Evolutionary conservation across 139 green algal species (phyloP), one percentile per base, ranked within the genome.

Genomic region (Asterochloris erici): DNA sequence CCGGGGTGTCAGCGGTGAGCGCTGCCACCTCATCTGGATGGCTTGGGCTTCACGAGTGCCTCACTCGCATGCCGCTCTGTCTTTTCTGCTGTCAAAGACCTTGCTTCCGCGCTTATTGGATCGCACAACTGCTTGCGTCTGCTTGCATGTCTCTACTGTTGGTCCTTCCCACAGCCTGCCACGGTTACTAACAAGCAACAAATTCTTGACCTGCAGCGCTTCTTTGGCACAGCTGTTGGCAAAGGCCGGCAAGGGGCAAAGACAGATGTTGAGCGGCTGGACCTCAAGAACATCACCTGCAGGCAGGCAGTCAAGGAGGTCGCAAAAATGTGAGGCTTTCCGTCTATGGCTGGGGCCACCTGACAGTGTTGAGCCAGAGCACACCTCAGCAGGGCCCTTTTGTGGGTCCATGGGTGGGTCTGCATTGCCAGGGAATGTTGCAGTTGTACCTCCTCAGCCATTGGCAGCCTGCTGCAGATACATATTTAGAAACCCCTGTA

Each of bases 261-360:
- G 88, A 99, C 96, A 78, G 96, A 99, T 90, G 96, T 99, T 76
- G 97, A 99, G 88, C 95, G 96, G 89, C 91, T 99, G 27, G 97
- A 98, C 84, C 92, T 99, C n/a, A 81, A 70, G 16, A 91, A 98
- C 82, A 91, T 99, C 87, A 97, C 81, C 9, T 97, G 93, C 84
- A 86, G 89, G 26, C 90, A 99, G 83, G 97, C 89, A 12, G 91
- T 99, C n/a, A 85, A 90, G 54, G 95, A 95, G 83, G 90, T 96
- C 17, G 97, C 95, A 54, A 98, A 98, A 84, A 98, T 99, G 83
- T 90, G 74, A 61, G 86, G 14, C 11, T 28, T 68, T 28, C 38
- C 38, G 4, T 54, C 4, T 54, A 54, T 54, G 6, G 4, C 38
- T 54, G 38, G 38, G 38, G 38, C 38, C 38, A 6, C 2, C 38